phyloP scores from a whole-genome alignment of 2,329 filamentous ascomycete genomes.

The Fusarium anguioides region DNA sequence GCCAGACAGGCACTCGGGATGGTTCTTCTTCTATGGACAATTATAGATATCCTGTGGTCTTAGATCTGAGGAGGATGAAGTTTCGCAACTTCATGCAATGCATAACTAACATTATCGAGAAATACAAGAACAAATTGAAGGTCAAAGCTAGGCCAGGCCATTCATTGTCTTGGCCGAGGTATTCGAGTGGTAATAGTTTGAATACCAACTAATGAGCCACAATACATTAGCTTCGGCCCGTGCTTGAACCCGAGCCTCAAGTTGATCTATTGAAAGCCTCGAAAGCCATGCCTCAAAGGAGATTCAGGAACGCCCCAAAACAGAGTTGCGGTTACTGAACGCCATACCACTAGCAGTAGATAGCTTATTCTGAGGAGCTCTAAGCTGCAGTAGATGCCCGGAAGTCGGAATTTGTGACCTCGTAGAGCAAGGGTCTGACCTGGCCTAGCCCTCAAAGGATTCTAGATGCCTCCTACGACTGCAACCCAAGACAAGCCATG shows the following conservation, averaged over 20 bases:
- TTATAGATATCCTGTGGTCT: slow-evolving; percentile 33
- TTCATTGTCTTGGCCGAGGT: not conserved
- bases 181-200: not conserved
- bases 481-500: slow-evolving; percentile 10
- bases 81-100: slow-evolving; percentile 33
- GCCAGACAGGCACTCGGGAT: slow-evolving; percentile 4
- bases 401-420: slow-evolving; percentile 8
- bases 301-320: slow-evolving; percentile 24
- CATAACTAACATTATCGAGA: slow-evolving; percentile 18
- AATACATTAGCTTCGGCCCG: not conserved
- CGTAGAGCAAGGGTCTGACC: not conserved
- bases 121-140: not conserved
- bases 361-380: slow-evolving; percentile 9
- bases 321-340: slow-evolving; percentile 23
- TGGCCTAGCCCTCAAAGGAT: not conserved
- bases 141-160: not conserved
- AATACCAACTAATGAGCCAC: not conserved
- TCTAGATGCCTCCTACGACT: not conserved
- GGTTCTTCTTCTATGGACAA: slow-evolving; percentile 21
- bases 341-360: slow-evolving; percentile 11
- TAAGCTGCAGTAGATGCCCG: not conserved
- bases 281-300: not conserved
- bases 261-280: slow-evolving; percentile 3
- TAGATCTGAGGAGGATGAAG: slow-evolving; percentile 31
- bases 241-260: not conserved